Evolutionary conservation across 2,329 filamentous ascomycete genomes (phyloP), one percentile per base, ranked within the genome.

Genomic region (Dactylellina haptotyla): DNA sequence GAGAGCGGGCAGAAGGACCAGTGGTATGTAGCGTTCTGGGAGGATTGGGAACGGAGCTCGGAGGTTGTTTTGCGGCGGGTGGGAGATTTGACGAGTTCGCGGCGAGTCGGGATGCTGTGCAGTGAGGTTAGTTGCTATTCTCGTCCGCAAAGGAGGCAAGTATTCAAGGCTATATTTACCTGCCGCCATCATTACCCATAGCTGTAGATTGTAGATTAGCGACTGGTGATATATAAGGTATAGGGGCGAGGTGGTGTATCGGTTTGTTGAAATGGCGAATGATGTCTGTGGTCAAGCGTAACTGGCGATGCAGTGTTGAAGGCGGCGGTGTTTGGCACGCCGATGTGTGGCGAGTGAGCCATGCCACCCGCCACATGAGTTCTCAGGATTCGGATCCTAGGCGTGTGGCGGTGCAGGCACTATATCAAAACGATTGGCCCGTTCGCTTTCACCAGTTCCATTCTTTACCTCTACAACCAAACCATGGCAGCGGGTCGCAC

Each of bases 101-200:
- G 90, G 30, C 96, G 91, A 75, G 90, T 98, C 3, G 95, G 95
- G 77, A 99, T 99, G 77, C 92, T 88, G 76, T 18, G 26, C 30
- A 18, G 51, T 26, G 53, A 72, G 10, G 69, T 76, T 67, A 46
- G 65, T 18, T 65, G 9, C 28, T n/a, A n/a, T n/a, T n/a, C n/a
- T n/a, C n/a, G n/a, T n/a, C n/a, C n/a, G n/a, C n/a, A n/a, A 12
- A 41, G 12, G 12, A 16, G 37, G 37, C 4, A 41, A n/a, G 2
- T 5, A 20, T 20, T n/a, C 14, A 10, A 41, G 28, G 56, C n/a
- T 25, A 2, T 25, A n/a, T 80, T 79, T 77, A 85, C 84, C 84
- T 94, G 80, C 95, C 95, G 77, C 95, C 95, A 81, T 99, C 95
- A 83, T 99, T 99, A 80, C 95, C 95, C 95, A 99, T 97, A 78